These are phyloP conservation scores for Macadamia integrifolia DNA, from an alignment of 164 flowering plant genomes.

Conservation along the genomic window DNA sequence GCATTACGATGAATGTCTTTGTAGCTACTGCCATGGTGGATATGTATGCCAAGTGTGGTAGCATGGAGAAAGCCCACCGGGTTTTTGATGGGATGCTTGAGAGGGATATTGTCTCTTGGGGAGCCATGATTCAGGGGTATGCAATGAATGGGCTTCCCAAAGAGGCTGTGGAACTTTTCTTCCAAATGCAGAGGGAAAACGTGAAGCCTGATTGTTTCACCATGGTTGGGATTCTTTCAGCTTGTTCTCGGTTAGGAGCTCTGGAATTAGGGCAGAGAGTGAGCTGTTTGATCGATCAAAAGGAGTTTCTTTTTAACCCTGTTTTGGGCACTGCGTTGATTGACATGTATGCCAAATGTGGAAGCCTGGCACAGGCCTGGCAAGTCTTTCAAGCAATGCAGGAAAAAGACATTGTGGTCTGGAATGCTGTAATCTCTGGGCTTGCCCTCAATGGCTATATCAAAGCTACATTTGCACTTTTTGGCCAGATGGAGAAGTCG, in stretches of 20 bases:
- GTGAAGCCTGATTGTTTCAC: constrained; percentile 32
- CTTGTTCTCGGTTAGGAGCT: constrained; percentile 31
- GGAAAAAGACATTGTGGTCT: constrained; percentile 28
- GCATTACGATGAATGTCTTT: constrained; percentile 21
- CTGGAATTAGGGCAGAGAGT: constrained; percentile 21
- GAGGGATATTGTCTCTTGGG: constrained; percentile 29
- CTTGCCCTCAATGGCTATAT: constrained; percentile 27
- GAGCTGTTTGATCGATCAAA: constrained; percentile 12
- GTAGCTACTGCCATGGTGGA: constrained; percentile 28
- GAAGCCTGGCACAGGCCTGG: constrained; percentile 28
- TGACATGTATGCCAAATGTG: constrained; percentile 74
- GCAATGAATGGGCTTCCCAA: constrained; percentile 29
- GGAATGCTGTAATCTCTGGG: constrained; percentile 30
- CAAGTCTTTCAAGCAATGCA: constrained; percentile 20
- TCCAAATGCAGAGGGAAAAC: constrained; percentile 20
- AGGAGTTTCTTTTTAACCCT: constrained; percentile 22
- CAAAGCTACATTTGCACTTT: constrained; percentile 20
- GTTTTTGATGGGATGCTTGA: constrained; percentile 26
- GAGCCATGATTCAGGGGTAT: constrained; percentile 27
- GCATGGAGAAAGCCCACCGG: constrained; percentile 22
- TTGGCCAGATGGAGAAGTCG: constrained; percentile 24
- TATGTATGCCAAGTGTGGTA: constrained; percentile 32
- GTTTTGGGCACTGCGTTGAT: constrained; percentile 44
- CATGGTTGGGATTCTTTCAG: constrained; percentile 28
- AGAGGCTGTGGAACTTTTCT: constrained; percentile 28